phyloP scores from a whole-genome alignment of 805 yeast species.

The Metschnikowia matae region DNA sequence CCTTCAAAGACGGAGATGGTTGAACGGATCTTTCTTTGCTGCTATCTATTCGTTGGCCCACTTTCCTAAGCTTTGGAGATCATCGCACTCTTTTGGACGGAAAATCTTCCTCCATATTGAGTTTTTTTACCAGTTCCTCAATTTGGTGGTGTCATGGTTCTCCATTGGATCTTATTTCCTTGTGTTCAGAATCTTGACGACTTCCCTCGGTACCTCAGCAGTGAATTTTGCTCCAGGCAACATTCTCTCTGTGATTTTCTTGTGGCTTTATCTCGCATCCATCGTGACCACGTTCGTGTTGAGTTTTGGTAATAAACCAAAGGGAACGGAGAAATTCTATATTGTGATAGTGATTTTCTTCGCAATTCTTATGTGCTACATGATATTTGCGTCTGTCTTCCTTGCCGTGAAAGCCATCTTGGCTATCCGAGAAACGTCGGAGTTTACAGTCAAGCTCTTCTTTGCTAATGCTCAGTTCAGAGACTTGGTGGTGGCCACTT shows the following conservation, averaged over 20 bases:
- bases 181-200: conserved; percentile 60
- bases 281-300: conserved; percentile 56
- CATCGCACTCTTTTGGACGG: conserved; percentile 50
- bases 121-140: conserved; percentile 51
- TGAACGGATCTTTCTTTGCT: conserved; percentile 68
- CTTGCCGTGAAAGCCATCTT: conserved; percentile 52
- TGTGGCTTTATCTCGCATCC: conserved; percentile 55
- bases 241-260: conserved; percentile 46
- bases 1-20: conserved; percentile 64
- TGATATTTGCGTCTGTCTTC: conserved; percentile 54
- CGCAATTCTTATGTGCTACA: conserved; percentile 58
- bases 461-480: conserved; percentile 44
- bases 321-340: conserved; percentile 55
- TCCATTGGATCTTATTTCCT: conserved; percentile 59
- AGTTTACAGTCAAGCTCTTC: conserved; percentile 43
- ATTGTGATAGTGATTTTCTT: conserved; percentile 50
- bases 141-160: conserved; percentile 59
- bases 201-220: conserved; percentile 39
- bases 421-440: conserved; percentile 27
- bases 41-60: conserved; percentile 54
- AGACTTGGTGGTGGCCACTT: conserved; percentile 53
- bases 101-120: conserved; percentile 51
- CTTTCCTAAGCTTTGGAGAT: conserved; percentile 51
- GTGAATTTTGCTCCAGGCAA: conserved; percentile 45
- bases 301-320: conserved; percentile 62